Percentiles rank a stretch among this genome's conserved stretches.
phyloP scores from a whole-genome alignment of 805 yeast genomes.

The Hanseniaspora mollemarum region DNA sequence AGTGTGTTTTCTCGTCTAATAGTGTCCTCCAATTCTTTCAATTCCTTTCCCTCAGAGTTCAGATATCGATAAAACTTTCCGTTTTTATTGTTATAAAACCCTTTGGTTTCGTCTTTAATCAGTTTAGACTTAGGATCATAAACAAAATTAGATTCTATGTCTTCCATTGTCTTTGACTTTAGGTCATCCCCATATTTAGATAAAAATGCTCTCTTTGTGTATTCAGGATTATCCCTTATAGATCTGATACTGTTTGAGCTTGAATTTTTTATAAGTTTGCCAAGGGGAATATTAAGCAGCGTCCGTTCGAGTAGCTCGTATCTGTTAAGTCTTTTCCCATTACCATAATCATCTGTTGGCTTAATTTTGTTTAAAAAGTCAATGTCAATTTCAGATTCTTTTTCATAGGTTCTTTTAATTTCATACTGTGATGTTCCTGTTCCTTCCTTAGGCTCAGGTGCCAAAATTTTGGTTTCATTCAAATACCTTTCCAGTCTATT shows the following conservation, averaged over 20 bases:
- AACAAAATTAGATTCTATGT: constrained; percentile 35
- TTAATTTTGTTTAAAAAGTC: constrained; percentile 19
- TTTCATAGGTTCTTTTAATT: constrained; percentile 8
- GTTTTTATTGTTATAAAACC: constrained; percentile 31
- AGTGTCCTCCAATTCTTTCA: constrained; percentile 19
- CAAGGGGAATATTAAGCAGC: constrained; percentile 8
- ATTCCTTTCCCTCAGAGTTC: constrained; percentile 47
- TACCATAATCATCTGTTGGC: not conserved
- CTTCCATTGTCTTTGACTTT: constrained; percentile 29
- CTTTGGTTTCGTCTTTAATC: constrained; percentile 30
- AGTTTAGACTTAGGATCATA: constrained; percentile 42
- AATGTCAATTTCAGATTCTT: constrained; percentile 17
- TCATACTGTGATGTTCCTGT: constrained; percentile 20
- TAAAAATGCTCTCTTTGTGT: constrained; percentile 36
- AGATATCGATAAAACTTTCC: constrained; percentile 43
- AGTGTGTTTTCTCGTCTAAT: constrained; percentile 38
- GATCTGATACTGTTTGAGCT: constrained; percentile 43
- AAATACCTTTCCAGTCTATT: constrained; percentile 11
- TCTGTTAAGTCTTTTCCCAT: not conserved
- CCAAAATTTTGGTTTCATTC: not conserved
- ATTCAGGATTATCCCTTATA: constrained; percentile 65
- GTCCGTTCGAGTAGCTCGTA: constrained; percentile 10
- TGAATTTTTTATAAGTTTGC: constrained; percentile 22
- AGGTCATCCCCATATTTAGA: constrained; percentile 29
- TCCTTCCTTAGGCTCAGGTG: constrained; percentile 17